These are phyloP conservation scores for Coemansia sp. DNA, from an alignment of 192 early-diverging fungal genomes.

Conservation along the genomic window DNA sequence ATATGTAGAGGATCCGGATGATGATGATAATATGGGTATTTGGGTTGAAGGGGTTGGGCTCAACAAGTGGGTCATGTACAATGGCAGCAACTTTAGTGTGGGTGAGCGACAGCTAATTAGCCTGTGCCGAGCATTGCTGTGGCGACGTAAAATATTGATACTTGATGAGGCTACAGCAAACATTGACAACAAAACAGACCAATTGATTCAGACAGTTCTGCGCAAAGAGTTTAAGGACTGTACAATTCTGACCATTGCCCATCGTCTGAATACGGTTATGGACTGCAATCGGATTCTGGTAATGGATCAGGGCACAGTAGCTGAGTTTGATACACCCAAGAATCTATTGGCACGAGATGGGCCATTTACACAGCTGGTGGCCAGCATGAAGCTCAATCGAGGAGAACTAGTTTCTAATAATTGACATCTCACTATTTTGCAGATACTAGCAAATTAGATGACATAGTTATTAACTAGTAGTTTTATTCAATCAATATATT, in stretches of 20 bases:
- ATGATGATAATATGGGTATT: not conserved
- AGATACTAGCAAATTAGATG: no score
- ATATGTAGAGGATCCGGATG: slow-evolving; percentile 7
- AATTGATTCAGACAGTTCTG: slow-evolving; percentile 64
- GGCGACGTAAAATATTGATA: slow-evolving; percentile 67
- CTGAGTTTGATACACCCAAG: slow-evolving; percentile 33
- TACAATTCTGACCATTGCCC: slow-evolving; percentile 64
- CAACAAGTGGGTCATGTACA: slow-evolving; percentile 24
- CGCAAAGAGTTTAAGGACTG: slow-evolving; percentile 38
- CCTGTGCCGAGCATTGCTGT: slow-evolving; percentile 62
- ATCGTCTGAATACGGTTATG: slow-evolving; percentile 67
- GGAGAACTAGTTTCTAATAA: not conserved
- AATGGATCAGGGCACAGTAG: slow-evolving; percentile 37
- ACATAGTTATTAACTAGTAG: no score
- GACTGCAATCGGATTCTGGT: slow-evolving; percentile 64
- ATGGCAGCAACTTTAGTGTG: slow-evolving; percentile 69
- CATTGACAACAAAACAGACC: slow-evolving; percentile 58
- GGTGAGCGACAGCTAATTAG: slow-evolving; percentile 69
- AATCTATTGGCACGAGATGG: slow-evolving; percentile 10
- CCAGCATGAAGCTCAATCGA: slow-evolving; percentile 10
- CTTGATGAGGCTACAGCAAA: slow-evolving; percentile 76
- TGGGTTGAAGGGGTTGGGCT: slow-evolving; percentile 20
- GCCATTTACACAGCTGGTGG: slow-evolving; percentile 14
- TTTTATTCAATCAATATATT: no score
- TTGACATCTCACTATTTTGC: not conserved